These are phyloP conservation scores for Podospora sp. DNA, from an alignment of 495 filamentous ascomycete genomes.

Conservation along the genomic window DNA sequence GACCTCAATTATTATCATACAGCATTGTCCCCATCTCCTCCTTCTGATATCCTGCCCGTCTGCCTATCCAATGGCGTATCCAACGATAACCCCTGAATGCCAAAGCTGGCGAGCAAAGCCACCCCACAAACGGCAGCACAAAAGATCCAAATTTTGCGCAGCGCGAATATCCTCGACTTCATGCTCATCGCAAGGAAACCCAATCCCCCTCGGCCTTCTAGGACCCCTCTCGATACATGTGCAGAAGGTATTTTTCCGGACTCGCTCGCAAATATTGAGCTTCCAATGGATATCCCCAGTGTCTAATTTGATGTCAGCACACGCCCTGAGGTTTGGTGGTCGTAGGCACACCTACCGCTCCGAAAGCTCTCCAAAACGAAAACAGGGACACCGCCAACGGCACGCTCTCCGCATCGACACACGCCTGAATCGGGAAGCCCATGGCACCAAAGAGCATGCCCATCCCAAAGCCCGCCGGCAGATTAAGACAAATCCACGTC, in stretches of 20 bases:
- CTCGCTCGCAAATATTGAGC: background rate
- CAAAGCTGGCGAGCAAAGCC: background rate
- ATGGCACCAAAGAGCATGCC: conserved; percentile 57
- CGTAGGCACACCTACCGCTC: conserved; percentile 31
- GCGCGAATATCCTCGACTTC: background rate
- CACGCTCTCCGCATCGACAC: conserved; percentile 43
- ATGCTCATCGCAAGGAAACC: background rate
- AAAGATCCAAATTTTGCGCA: background rate
- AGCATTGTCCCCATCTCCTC: background rate
- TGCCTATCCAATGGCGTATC: background rate
- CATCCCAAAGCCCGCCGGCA: conserved; percentile 54
- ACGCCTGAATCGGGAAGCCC: conserved; percentile 50
- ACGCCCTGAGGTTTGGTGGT: too few relatives aligned
- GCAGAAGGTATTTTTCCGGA: background rate
- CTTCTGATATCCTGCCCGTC: background rate
- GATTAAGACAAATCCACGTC: conserved; percentile 54
- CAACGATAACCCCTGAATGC: background rate
- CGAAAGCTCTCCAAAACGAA: conserved; percentile 60
- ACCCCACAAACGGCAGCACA: background rate
- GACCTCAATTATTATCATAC: background rate
- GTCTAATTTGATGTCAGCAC: background rate
- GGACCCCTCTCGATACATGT: background rate
- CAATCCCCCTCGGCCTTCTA: background rate
- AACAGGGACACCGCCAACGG: conserved; percentile 59
- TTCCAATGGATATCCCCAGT: background rate